Evolutionary conservation across 2,329 filamentous ascomycete genomes (phyloP).

Genomic region (Pestalotiopsis sp.): DNA sequence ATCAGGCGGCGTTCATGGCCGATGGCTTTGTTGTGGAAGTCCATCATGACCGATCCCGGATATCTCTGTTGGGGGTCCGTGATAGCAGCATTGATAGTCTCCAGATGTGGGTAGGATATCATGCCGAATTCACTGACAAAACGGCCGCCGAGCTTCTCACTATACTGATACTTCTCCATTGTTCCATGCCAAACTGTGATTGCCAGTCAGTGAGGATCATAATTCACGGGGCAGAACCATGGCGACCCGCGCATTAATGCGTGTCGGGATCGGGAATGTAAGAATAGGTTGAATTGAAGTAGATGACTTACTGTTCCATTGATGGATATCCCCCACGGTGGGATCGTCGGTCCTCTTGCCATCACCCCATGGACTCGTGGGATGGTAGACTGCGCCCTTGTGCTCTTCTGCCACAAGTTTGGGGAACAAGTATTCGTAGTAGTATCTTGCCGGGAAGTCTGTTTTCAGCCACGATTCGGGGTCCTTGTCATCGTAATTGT

Average conservation of each 20-base stretch:
- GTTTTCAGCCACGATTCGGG: constrained; percentile 76
- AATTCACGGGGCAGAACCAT: no score
- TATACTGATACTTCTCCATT: constrained; percentile 79
- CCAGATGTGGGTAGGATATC: constrained; percentile 76
- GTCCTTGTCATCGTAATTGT: constrained; percentile 73
- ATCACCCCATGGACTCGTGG: constrained; percentile 73
- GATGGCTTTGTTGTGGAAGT: constrained; percentile 83
- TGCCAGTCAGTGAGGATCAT: constrained; percentile 8
- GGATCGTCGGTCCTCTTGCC: constrained; percentile 67
- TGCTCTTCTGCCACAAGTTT: constrained; percentile 62
- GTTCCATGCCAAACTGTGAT: constrained; percentile 70
- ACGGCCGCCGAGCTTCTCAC: constrained; percentile 68
- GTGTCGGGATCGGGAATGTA: no score
- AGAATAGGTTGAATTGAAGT: not conserved
- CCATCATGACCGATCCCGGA: constrained; percentile 72
- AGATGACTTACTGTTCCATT: constrained; percentile 66
- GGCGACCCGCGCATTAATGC: not conserved
- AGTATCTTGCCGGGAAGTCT: constrained; percentile 75
- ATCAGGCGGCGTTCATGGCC: constrained; percentile 75
- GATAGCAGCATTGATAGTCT: constrained; percentile 70
- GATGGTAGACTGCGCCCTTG: constrained; percentile 69
- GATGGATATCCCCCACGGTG: constrained; percentile 77
- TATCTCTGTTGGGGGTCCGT: constrained; percentile 53
- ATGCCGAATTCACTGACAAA: constrained; percentile 86
- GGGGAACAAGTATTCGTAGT: constrained; percentile 76